Conservation (phyloP, 2,329 filamentous ascomycete species). For the Nectriaceae sp. region DNA sequence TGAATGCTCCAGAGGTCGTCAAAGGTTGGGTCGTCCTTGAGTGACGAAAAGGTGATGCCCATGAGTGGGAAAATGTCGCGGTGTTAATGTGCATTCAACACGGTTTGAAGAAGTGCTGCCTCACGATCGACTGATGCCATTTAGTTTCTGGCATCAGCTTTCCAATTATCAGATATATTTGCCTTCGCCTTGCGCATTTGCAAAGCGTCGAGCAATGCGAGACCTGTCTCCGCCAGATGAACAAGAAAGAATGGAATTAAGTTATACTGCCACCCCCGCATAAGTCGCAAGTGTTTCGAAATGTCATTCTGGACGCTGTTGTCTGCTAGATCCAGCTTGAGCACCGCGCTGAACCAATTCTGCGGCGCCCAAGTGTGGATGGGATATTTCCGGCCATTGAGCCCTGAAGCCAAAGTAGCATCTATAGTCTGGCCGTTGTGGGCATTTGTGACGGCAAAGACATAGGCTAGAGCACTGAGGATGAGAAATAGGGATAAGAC, state of each 20-base stretch:
- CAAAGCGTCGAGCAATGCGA: conserved; percentile 24
- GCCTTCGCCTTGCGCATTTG: conserved; percentile 12
- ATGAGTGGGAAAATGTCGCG: too few species aligned
- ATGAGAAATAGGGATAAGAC: conserved; percentile 24
- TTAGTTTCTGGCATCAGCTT: too few species aligned
- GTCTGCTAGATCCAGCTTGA: conserved; percentile 23
- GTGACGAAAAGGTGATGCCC: too few species aligned
- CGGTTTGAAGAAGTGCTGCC: too few species aligned
- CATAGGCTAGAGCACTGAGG: conserved; percentile 26
- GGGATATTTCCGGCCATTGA: conserved; percentile 19
- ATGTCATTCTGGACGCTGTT: conserved; percentile 19
- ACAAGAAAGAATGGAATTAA: conserved; percentile 31
- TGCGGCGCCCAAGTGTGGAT: conserved; percentile 29
- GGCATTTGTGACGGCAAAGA: conserved; percentile 29
- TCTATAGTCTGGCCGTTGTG: conserved; percentile 26
- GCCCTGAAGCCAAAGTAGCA: conserved; percentile 9
- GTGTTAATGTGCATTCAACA: too few species aligned
- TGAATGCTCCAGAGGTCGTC: too few species aligned
- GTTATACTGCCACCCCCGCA: conserved; percentile 32
- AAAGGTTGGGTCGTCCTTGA: too few species aligned
- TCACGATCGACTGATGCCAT: too few species aligned
- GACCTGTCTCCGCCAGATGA: conserved; percentile 24
- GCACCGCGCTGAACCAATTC: conserved; percentile 28
- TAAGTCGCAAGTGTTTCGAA: conserved; percentile 22
- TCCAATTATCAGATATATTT: too few species aligned